phyloP scores from a whole-genome alignment of 495 filamentous ascomycete species.

The Astrothelium macrocarpum region DNA sequence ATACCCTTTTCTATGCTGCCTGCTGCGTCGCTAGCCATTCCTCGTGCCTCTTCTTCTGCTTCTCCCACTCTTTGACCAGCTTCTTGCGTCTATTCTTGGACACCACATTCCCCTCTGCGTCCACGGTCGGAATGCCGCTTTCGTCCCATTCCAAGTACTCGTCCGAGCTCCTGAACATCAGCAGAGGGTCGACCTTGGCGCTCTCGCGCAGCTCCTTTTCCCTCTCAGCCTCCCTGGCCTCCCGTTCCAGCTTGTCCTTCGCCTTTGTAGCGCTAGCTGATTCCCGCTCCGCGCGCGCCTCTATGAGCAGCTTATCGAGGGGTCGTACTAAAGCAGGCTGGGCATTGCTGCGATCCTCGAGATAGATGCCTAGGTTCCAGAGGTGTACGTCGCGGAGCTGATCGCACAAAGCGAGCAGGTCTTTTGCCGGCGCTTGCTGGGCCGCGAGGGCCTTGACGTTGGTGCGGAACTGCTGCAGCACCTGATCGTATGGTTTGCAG shows the following conservation, averaged over 20 bases:
- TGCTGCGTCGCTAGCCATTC: slow-evolving; percentile 41
- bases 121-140: slow-evolving; percentile 71
- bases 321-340: slow-evolving; percentile 73
- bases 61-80: slow-evolving; percentile 84
- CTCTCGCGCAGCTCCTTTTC: slow-evolving; percentile 49
- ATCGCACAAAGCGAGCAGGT: slow-evolving; percentile 54
- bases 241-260: slow-evolving; percentile 46
- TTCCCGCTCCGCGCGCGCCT: slow-evolving; percentile 61
- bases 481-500: slow-evolving; percentile 27
- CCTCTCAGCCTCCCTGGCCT: slow-evolving; percentile 45
- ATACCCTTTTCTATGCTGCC: no score
- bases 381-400: slow-evolving; percentile 69
- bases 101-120: slow-evolving; percentile 66
- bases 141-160: slow-evolving; percentile 78
- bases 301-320: slow-evolving; percentile 60
- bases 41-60: slow-evolving; percentile 81
- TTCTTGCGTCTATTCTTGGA: slow-evolving; percentile 75
- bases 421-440: slow-evolving; percentile 27
- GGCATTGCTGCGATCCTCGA: slow-evolving; percentile 74
- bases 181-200: slow-evolving; percentile 43
- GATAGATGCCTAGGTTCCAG: slow-evolving; percentile 69
- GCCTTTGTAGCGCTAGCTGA: slow-evolving; percentile 23
- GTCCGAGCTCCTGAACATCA: slow-evolving; percentile 44
- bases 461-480: slow-evolving; percentile 28
- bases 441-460: slow-evolving; percentile 21